Evolutionary conservation across 2,329 filamentous ascomycete genomes (phyloP).

Genomic region (Cladorrhinum sp.): DNA sequence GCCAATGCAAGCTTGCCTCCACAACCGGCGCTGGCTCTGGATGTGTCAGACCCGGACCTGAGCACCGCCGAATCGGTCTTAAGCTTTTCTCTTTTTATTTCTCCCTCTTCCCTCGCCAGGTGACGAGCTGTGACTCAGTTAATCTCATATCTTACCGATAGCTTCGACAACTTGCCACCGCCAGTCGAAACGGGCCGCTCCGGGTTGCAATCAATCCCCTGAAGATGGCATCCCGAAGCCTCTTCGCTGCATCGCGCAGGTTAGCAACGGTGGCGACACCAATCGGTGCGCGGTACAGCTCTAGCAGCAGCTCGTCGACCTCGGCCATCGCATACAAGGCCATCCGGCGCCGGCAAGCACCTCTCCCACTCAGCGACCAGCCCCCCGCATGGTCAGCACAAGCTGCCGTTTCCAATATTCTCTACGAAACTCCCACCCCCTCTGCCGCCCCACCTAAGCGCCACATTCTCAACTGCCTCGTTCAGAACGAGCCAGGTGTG

Average conservation of each 20-base stretch:
- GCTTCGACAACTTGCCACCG: background rate
- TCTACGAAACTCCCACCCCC: slow-evolving; percentile 93
- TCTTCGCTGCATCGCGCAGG: slow-evolving; percentile 39
- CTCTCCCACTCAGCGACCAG: slow-evolving; percentile 74
- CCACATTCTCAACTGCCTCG: slow-evolving; percentile 95
- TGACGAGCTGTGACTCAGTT: slow-evolving; percentile 18
- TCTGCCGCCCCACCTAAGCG: slow-evolving; percentile 83
- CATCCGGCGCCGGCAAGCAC: slow-evolving; percentile 83
- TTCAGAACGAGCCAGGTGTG: slow-evolving; percentile 98
- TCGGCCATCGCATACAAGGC: slow-evolving; percentile 97
- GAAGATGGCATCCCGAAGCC: slow-evolving; percentile 45
- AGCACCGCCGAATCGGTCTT: slow-evolving; percentile 10
- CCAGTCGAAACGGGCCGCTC: slow-evolving; percentile 13
- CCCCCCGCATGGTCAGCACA: slow-evolving; percentile 83
- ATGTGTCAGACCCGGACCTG: slow-evolving; percentile 14
- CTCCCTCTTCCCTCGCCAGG: background rate
- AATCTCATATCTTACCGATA: background rate
- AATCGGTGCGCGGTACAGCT: slow-evolving; percentile 38
- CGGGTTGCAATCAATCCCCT: slow-evolving; percentile 14
- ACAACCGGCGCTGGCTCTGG: slow-evolving; percentile 14
- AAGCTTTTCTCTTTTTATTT: slow-evolving; percentile 16
- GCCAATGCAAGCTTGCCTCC: slow-evolving; percentile 19
- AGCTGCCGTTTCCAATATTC: slow-evolving; percentile 93
- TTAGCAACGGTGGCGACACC: slow-evolving; percentile 24
- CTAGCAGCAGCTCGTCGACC: slow-evolving; percentile 68